Conservation (phyloP, 1,284 basidiomycete species). For the Acaromyces ingoldii region DNA sequence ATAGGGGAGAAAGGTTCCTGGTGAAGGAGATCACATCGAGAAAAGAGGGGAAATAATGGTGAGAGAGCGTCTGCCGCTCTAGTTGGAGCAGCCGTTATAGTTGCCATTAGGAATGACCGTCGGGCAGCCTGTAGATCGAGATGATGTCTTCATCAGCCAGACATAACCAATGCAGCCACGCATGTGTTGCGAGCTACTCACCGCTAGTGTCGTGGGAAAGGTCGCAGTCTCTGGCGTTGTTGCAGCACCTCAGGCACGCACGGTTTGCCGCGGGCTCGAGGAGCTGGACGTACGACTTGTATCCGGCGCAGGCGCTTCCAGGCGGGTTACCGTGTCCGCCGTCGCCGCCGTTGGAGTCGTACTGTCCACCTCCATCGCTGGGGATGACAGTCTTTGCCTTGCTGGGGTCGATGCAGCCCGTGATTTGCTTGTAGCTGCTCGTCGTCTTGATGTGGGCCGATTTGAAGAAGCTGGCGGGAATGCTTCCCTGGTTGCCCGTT, state of each 20-base stretch:
- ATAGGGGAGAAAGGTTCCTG: no score
- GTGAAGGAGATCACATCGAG: no score
- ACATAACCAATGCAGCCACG: no score
- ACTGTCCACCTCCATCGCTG: constrained; percentile 43
- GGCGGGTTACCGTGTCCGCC: constrained; percentile 42
- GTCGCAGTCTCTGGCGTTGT: constrained; percentile 22
- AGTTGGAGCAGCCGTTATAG: constrained; percentile 15
- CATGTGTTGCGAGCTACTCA: no score
- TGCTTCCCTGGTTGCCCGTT: constrained; percentile 9
- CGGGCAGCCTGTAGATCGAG: constrained; percentile 21
- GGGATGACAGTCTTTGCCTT: constrained; percentile 15
- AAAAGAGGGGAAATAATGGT: no score
- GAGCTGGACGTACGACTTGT: constrained; percentile 41
- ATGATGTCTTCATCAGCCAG: no score
- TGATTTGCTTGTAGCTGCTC: constrained; percentile 30
- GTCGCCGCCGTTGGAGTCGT: constrained; percentile 45
- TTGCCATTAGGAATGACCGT: constrained; percentile 16
- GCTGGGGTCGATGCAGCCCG: constrained; percentile 24
- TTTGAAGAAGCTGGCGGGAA: constrained; percentile 15
- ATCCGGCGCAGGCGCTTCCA: constrained; percentile 34
- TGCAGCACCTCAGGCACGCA: constrained; percentile 47
- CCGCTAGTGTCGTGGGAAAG: constrained; percentile 14
- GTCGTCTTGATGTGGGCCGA: no score
- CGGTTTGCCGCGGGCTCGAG: constrained; percentile 35
- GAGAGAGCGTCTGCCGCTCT: no score